Percentiles rank a stretch among this genome's conserved stretches.
These are phyloP conservation scores for Kuraishia ogatae DNA, from an alignment of 805 yeast species.

Conservation along the genomic window DNA sequence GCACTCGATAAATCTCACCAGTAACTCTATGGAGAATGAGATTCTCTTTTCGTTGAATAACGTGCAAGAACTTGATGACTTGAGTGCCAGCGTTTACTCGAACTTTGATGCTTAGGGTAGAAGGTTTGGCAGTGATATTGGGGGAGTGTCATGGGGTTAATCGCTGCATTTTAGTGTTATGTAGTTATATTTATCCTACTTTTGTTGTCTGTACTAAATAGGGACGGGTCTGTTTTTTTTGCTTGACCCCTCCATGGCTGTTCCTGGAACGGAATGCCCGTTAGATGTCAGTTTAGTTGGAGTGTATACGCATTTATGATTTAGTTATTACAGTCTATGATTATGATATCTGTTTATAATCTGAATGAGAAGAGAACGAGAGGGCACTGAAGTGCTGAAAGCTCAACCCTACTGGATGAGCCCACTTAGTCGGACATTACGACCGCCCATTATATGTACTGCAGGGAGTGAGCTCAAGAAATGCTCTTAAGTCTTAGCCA, in stretches of 20 bases:
- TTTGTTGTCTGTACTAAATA: neutral
- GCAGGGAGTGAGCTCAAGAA: too few species aligned
- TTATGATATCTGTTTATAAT: too few species aligned
- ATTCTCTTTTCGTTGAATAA: slow-evolving; percentile 31
- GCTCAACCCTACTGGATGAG: too few species aligned
- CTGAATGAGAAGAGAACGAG: too few species aligned
- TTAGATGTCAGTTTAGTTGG: neutral
- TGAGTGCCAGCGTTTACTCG: slow-evolving; percentile 86
- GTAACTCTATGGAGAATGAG: slow-evolving; percentile 21
- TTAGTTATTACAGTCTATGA: neutral
- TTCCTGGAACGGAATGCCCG: neutral
- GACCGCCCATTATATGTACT: too few species aligned
- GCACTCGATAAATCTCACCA: slow-evolving; percentile 38
- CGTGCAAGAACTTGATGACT: slow-evolving; percentile 65
- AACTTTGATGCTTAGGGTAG: slow-evolving; percentile 38
- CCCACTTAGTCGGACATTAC: too few species aligned
- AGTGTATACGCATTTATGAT: neutral
- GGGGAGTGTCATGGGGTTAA: too few species aligned
- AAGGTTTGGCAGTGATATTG: neutral
- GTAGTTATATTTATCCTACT: neutral
- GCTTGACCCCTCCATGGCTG: neutral
- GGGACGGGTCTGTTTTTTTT: neutral
- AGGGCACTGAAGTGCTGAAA: too few species aligned
- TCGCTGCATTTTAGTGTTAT: too few species aligned
- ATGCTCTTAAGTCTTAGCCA: too few species aligned